phyloP scores from a whole-genome alignment of 495 filamentous ascomycete genomes.

The Pseudotulostoma volvatum region DNA sequence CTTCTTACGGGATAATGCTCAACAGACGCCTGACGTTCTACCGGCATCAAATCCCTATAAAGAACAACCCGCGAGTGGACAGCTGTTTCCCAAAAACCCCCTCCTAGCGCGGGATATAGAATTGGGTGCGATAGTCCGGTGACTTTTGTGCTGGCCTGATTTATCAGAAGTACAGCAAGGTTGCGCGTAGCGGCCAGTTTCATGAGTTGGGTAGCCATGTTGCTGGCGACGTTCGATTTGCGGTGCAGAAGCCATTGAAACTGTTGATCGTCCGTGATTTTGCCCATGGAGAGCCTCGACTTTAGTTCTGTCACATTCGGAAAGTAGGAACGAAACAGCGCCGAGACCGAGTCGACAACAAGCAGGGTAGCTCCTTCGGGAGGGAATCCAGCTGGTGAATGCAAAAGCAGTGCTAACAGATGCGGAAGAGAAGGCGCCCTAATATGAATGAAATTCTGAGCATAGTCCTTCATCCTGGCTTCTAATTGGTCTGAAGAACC shows the following conservation, averaged over 20 bases:
- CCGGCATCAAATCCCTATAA: constrained; percentile 42
- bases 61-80: constrained; percentile 51
- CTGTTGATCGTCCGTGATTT: constrained; percentile 20
- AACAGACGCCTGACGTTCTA: constrained; percentile 1
- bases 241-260: constrained; percentile 42
- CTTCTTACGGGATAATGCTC: constrained; percentile 4
- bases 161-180: constrained; percentile 51
- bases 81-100: constrained; percentile 50
- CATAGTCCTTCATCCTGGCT: constrained; percentile 4
- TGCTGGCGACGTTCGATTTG: constrained; percentile 43
- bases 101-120: constrained; percentile 54
- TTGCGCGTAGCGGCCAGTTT: constrained; percentile 53
- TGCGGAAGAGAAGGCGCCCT: constrained; percentile 47
- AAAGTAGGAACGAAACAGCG: constrained; percentile 57
- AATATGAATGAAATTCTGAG: constrained; percentile 29
- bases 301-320: constrained; percentile 32
- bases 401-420: constrained; percentile 53
- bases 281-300: constrained; percentile 14
- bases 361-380: constrained; percentile 43
- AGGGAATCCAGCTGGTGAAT: constrained; percentile 42
- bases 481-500: constrained; percentile 2
- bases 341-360: constrained; percentile 63
- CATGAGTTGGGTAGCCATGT: constrained; percentile 38
- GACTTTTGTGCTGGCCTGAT: constrained; percentile 56
- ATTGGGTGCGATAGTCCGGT: constrained; percentile 36